Conservation (phyloP, 2,329 filamentous ascomycete species). For the Botrytis fragariae region DNA sequence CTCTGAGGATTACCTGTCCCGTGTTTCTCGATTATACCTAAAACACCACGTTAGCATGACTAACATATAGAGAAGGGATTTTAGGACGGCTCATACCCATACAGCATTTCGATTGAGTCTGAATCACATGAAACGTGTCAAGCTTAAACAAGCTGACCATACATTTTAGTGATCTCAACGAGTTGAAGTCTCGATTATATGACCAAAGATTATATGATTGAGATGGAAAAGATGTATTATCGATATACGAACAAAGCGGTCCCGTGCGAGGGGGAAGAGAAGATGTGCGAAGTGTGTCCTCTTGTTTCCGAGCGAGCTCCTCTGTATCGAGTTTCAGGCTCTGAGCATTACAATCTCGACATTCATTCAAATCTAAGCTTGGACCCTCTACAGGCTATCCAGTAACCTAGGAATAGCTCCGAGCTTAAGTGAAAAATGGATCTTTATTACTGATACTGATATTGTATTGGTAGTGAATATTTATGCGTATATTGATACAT, state of each 20-base stretch:
- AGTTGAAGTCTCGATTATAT: accelerated
- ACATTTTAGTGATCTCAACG: not conserved
- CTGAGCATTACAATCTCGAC: accelerated
- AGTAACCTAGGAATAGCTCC: accelerated
- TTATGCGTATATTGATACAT: not conserved
- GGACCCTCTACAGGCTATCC: accelerated
- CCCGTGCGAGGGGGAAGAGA: too few species aligned
- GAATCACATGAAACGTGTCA: not conserved
- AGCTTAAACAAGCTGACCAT: not conserved
- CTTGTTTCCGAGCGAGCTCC: accelerated
- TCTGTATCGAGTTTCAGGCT: not conserved
- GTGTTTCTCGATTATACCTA: accelerated
- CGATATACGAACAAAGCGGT: not conserved
- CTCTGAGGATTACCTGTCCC: accelerated
- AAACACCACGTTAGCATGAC: not conserved
- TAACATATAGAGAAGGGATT: not conserved
- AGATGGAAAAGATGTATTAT: not conserved
- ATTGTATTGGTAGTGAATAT: accelerated
- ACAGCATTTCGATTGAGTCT: not conserved
- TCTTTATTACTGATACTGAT: not conserved
- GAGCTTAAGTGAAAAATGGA: not conserved
- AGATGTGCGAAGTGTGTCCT: not conserved
- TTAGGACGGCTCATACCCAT: accelerated
- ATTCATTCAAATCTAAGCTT: accelerated
- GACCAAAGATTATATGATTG: too few species aligned